phyloP scores from a whole-genome alignment of 2,329 filamentous ascomycete genomes.

The Tympanopsis confertula region DNA sequence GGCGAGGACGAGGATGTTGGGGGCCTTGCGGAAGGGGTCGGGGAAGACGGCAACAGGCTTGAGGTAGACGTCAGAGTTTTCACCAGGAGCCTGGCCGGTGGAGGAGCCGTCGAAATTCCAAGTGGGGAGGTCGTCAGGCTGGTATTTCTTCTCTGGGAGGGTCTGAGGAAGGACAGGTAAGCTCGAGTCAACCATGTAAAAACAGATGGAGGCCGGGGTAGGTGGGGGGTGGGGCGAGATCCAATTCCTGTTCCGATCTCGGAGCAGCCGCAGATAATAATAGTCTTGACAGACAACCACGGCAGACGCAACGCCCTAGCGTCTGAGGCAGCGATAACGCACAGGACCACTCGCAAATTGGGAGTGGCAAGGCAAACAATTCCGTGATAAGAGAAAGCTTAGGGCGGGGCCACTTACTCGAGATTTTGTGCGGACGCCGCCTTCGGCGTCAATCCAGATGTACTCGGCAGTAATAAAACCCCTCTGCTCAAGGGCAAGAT shows the following conservation, averaged over 20 bases:
- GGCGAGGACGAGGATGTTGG: conserved; percentile 87
- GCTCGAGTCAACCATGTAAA: too few relatives aligned
- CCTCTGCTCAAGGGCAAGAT: conserved; percentile 80
- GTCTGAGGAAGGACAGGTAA: conserved; percentile 12
- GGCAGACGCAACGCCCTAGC: too few relatives aligned
- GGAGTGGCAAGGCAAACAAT: too few relatives aligned
- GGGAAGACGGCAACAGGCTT: conserved; percentile 80
- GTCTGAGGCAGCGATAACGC: too few relatives aligned
- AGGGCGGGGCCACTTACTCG: too few relatives aligned
- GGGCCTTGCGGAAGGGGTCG: conserved; percentile 77
- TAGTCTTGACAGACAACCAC: too few relatives aligned
- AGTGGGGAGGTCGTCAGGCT: conserved; percentile 50
- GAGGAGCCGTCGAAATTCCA: conserved; percentile 84
- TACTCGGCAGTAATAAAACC: conserved; percentile 88
- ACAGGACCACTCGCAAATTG: too few relatives aligned
- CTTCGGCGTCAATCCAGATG: conserved; percentile 82
- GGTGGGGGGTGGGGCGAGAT: too few relatives aligned
- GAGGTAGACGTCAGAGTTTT: conserved; percentile 97
- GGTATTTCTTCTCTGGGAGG: conserved; percentile 11
- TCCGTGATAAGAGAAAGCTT: too few relatives aligned
- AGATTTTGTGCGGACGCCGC: conserved; percentile 84
- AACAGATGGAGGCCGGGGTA: too few relatives aligned
- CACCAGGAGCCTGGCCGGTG: conserved; percentile 79
- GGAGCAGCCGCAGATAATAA: too few relatives aligned
- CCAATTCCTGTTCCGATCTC: too few relatives aligned